These are phyloP conservation scores for Trichoderma oligosporum DNA, from an alignment of 2,329 filamentous ascomycete genomes.

Conservation along the genomic window DNA sequence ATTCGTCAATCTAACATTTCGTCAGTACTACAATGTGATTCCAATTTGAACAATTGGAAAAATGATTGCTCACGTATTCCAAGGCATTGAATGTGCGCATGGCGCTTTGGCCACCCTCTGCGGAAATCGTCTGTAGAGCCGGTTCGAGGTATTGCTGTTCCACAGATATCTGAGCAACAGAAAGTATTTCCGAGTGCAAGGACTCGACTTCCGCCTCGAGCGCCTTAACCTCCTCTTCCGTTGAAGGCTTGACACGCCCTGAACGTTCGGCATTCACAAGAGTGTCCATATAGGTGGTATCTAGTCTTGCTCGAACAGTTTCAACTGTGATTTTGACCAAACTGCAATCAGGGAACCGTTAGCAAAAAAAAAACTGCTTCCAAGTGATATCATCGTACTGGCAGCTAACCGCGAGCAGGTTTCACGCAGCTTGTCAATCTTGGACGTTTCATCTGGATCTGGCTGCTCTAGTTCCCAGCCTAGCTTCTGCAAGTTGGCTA, in stretches of 20 bases:
- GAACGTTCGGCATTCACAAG: conserved; percentile 32
- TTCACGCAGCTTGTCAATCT: conserved; percentile 56
- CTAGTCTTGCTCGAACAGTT: conserved; percentile 50
- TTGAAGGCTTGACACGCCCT: conserved; percentile 27
- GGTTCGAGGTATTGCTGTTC: conserved; percentile 65
- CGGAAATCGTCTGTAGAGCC: conserved; percentile 46
- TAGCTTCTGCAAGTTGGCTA: conserved; percentile 63
- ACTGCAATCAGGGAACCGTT: conserved; percentile 32
- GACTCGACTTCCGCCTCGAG: conserved; percentile 65
- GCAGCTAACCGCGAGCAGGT: conserved; percentile 47
- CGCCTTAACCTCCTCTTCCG: conserved; percentile 43
- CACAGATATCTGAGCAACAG: conserved; percentile 67
- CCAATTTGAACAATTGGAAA: too few relatives aligned
- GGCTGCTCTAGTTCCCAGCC: conserved; percentile 56
- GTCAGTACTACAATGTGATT: background rate
- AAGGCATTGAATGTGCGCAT: conserved; percentile 45
- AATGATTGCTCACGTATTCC: conserved; percentile 44
- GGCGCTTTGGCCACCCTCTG: conserved; percentile 43
- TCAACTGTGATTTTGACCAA: conserved; percentile 57
- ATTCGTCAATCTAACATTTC: conserved; percentile 45
- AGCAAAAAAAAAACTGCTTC: conserved; percentile 14
- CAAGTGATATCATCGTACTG: background rate
- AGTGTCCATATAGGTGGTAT: conserved; percentile 52
- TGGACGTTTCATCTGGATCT: conserved; percentile 49
- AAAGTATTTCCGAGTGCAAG: conserved; percentile 64